phyloP scores from a whole-genome alignment of 2,329 filamentous ascomycete species.

The Sporothrix brasiliensis region DNA sequence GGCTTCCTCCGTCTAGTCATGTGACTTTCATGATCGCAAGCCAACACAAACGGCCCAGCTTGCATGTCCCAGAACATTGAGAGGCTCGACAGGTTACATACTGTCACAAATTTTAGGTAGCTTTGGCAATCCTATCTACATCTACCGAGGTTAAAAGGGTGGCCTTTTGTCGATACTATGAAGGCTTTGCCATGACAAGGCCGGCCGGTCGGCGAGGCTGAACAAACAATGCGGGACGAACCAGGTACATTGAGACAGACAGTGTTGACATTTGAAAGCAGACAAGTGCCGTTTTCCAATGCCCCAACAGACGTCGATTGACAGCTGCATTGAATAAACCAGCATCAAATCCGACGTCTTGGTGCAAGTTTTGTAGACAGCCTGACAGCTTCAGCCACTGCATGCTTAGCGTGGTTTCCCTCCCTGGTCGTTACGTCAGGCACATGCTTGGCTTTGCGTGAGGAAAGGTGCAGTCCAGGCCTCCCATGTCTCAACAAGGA shows the following conservation, averaged over 20 bases:
- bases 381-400: constrained; percentile 23
- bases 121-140: too few species aligned
- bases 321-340: not conserved
- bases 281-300: not conserved
- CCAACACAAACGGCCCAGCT: not conserved
- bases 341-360: not conserved
- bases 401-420: constrained; percentile 25
- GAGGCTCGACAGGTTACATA: too few species aligned
- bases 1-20: not conserved
- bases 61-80: not conserved
- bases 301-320: constrained; percentile 6
- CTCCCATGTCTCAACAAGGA: constrained; percentile 30
- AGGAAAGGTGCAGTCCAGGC: constrained; percentile 20
- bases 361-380: not conserved
- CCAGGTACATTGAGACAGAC: not conserved
- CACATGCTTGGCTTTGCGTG: not conserved
- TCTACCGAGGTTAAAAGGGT: not conserved
- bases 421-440: constrained; percentile 6
- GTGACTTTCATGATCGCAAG: not conserved
- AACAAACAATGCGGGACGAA: not conserved
- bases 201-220: not conserved
- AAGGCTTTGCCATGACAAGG: not conserved
- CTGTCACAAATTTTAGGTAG: too few species aligned
- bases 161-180: not conserved
- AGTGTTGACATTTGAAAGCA: not conserved